These are phyloP conservation scores for Aegilops speltoides DNA, from an alignment of 176 grass and related monocot species.

Conservation along the genomic window DNA sequence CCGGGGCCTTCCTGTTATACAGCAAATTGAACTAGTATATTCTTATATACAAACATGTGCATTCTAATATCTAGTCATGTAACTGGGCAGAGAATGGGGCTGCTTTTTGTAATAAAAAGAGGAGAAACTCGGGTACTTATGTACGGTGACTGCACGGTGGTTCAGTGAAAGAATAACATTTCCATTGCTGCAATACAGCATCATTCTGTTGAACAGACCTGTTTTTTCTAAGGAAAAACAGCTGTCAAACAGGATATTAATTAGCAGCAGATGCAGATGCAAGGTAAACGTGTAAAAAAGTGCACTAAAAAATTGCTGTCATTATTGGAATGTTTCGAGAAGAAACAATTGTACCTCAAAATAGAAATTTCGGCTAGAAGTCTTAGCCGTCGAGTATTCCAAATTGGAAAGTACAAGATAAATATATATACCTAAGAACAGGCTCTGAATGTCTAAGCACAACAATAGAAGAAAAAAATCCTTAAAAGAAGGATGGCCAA, in stretches of 20 bases:
- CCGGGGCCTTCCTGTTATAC: too few species aligned
- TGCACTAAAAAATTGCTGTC: background rate
- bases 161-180: background rate
- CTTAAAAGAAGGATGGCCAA: background rate
- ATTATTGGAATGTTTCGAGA: background rate
- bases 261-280: background rate
- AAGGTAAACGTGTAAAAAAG: background rate
- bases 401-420: background rate
- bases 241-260: background rate
- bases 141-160: background rate
- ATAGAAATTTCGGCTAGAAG: background rate
- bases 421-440: background rate
- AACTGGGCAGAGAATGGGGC: background rate
- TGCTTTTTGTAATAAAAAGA: background rate
- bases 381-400: background rate
- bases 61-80: too few species aligned
- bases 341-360: background rate
- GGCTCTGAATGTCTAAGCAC: slow-evolving; percentile 1
- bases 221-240: background rate
- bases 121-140: background rate
- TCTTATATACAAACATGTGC: background rate
- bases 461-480: background rate
- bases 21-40: background rate
- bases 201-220: background rate
- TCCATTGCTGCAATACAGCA: background rate